These are phyloP conservation scores for Chaetoscypha palmicola DNA, from an alignment of 2,329 filamentous ascomycete species.

Conservation along the genomic window DNA sequence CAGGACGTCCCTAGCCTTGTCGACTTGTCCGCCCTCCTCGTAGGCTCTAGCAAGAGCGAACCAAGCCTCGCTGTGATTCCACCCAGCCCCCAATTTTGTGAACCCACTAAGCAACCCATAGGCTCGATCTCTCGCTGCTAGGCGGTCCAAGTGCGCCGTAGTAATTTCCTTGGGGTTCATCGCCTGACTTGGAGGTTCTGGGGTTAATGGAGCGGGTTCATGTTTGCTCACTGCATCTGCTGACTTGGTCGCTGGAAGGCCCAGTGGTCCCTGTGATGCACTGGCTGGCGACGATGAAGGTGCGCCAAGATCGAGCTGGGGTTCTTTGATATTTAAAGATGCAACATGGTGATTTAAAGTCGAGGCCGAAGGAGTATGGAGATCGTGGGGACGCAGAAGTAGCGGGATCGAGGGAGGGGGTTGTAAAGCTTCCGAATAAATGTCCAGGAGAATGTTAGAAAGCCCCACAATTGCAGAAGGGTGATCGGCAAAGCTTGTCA, in stretches of 20 bases:
- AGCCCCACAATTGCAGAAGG: slow-evolving; percentile 72
- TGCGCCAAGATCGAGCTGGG: background rate
- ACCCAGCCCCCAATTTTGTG: slow-evolving; percentile 78
- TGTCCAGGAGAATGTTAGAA: slow-evolving; percentile 77
- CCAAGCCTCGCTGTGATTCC: slow-evolving; percentile 94
- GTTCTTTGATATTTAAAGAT: slow-evolving; percentile 11
- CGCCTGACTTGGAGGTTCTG: slow-evolving; percentile 8
- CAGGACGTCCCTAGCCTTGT: slow-evolving; percentile 84
- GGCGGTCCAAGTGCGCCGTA: slow-evolving; percentile 48
- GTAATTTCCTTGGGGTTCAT: slow-evolving; percentile 19
- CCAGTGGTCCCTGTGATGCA: slow-evolving; percentile 28
- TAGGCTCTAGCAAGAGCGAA: slow-evolving; percentile 79
- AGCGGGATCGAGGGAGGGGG: slow-evolving; percentile 43
- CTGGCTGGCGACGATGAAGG: slow-evolving; percentile 9
- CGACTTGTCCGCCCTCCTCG: slow-evolving; percentile 75
- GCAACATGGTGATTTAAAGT: slow-evolving; percentile 17
- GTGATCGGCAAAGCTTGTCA: slow-evolving; percentile 75
- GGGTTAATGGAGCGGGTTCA: slow-evolving; percentile 21
- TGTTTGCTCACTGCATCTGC: slow-evolving; percentile 25
- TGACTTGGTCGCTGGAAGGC: slow-evolving; percentile 21
- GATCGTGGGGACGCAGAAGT: slow-evolving; percentile 26
- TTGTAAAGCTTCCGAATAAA: slow-evolving; percentile 65
- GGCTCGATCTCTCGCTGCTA: slow-evolving; percentile 86
- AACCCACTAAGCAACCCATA: slow-evolving; percentile 74
- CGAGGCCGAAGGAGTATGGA: slow-evolving; percentile 22